Percentiles rank a stretch among this genome's conserved stretches.
phyloP scores from a whole-genome alignment of 148 eudicot genomes.

The Euryodendron excelsum region DNA sequence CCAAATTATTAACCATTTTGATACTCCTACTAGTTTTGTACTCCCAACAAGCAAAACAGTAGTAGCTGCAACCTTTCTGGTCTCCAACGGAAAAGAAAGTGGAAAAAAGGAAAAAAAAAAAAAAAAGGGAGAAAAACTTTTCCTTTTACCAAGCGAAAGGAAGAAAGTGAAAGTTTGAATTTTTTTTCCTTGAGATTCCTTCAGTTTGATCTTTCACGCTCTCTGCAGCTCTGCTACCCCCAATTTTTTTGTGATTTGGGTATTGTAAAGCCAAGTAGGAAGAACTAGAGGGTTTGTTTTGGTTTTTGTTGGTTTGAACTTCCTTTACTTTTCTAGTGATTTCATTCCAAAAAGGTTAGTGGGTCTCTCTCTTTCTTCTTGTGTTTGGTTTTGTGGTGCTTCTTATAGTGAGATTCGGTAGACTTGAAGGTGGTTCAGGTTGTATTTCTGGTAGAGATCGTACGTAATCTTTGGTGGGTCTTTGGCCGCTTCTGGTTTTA shows the following conservation, averaged over 20 bases:
- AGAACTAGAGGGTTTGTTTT: too few relatives aligned
- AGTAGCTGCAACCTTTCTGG: background rate
- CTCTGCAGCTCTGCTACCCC: constrained; percentile 21
- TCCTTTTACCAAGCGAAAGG: constrained; percentile 33
- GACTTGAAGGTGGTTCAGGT: constrained; percentile 46
- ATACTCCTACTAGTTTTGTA: too few relatives aligned
- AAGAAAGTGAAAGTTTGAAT: constrained; percentile 28
- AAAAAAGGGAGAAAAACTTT: constrained; percentile 28
- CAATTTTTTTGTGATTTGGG: constrained; percentile 23
- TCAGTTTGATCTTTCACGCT: constrained; percentile 44
- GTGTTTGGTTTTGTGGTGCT: constrained; percentile 22
- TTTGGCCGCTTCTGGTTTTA: constrained; percentile 31
- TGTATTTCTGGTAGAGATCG: constrained; percentile 42
- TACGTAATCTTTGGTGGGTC: constrained; percentile 19
- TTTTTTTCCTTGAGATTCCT: constrained; percentile 33
- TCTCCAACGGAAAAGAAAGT: constrained; percentile 15
- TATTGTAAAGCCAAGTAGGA: constrained; percentile 24
- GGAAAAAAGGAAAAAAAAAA: constrained; percentile 25
- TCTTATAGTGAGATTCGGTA: constrained; percentile 26
- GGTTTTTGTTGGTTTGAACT: constrained; percentile 22
- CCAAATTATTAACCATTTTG: too few relatives aligned
- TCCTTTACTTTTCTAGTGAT: constrained; percentile 14
- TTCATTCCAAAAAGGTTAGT: constrained; percentile 15
- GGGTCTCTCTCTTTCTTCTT: constrained; percentile 19
- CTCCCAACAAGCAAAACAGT: background rate